Evolutionary conservation across 106 monocot species (phyloP), one percentile per base, ranked within the genome.

Genomic region (Dendrobium huoshanense): DNA sequence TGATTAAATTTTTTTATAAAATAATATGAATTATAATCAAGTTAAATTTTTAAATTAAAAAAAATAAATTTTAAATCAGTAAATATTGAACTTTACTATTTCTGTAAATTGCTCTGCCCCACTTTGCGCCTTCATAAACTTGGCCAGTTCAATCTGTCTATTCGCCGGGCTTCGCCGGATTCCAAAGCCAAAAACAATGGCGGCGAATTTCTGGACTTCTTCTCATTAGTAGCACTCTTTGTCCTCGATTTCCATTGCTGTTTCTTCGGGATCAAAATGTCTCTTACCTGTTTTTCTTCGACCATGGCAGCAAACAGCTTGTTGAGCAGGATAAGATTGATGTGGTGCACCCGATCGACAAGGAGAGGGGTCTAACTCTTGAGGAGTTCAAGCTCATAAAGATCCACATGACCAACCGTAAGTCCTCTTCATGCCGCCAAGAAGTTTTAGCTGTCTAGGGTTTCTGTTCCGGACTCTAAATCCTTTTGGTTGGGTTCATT

Each of bases 361-460:
- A 83, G 82, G 92, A 93, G 70, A 86, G 83, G 49, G 92, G 90
- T 33, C 81, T 93, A 47, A 88, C 90, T 2, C 83, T 79, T 16
- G 92, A 90, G 47, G 92, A 90, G n/a, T 90, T 93, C 86, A 93
- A 90, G 83, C 88, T 88, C 73, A 78, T 93, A 83, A 93, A 90
- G 85, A 86, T 87, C 75, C 86, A 87, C 72, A 93, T 93, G 92
- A 90, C 90, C 83, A 90, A 86, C 55, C 85, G 92, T 93, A 86
- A 80, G 31, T 25, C 41, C 49, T 76, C 49, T 49, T 51, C 76
- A 4, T 9, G 49, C 18, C 3, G 43, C 18, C 43, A 41, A 42
- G 74, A 74, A 19, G 43, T 20, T 41, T 74, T 74, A 16, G 42
- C 19, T 43, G 7, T 18, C 43, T 43, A 44, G 74, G 41, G 19